Base-by-base conservation (phyloP, 306 rosid genomes). In the Ceratonia siliqua region DNA sequence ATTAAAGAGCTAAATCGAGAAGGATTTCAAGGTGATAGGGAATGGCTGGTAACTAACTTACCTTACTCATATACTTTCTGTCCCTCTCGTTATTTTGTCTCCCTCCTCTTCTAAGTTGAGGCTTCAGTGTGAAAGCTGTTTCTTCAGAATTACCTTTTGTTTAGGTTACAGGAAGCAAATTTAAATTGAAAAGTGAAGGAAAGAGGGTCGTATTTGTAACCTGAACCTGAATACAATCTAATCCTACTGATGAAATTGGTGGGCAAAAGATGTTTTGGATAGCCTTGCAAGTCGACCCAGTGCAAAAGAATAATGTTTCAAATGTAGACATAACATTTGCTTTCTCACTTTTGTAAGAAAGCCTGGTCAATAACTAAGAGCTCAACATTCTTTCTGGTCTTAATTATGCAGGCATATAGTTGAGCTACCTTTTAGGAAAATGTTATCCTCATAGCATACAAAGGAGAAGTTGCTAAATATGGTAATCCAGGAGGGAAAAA, bases 1-100 rank as follows among this genome's bases (percentile, higher is more conserved):
- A 91, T 93, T 55, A 93, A 93, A 84, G 98, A 90, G 82, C 98
- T 90, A 67, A 93, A 93, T 79, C 93, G 87, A 33, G 97, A 90
- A 83, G 97, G 98, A 57, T 87, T 87, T 82, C 98, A 93, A 83
- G 98, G 98, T 80, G 98, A 93, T 73, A 78, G 98, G 82, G 98
- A 93, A 91, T 93, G 98, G 98, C 97, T 93, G 73, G 98, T 89
- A 76, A 54, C 39, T 61, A 8, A 41, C 72, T 57, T 25, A 18
- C 54, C 72, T 68, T 74, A 33, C 48, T 82, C n/a, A n/a, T n/a
- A n/a, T n/a, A n/a, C n/a, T n/a, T n/a, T n/a, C n/a, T n/a, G n/a
- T n/a, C n/a, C n/a, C 68, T 50, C 42, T 59, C 66, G 39, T 2
- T n/a, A 14, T 14, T 62, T 53, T 30, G 43, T 39, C 43, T 35